Percentiles rank a stretch among this genome's conserved stretches.
Conservation (phyloP, 257 asterid genomes). For the Thymus quinquecostatus region DNA sequence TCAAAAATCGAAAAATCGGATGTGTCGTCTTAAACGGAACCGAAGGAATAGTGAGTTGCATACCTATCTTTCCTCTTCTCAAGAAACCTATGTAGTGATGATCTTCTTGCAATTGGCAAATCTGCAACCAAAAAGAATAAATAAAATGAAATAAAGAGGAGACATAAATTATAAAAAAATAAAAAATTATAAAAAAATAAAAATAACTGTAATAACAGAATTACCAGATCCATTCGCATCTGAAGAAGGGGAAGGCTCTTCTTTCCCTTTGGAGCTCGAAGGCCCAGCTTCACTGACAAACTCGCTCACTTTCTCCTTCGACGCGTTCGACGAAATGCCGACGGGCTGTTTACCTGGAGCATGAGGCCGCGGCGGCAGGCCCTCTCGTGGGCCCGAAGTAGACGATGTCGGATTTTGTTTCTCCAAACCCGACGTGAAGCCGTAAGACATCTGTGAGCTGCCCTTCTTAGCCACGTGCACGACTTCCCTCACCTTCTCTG, state of each 20-base stretch:
- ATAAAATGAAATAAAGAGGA: neutral
- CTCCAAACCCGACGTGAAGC: constrained; percentile 35
- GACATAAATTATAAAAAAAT: no score
- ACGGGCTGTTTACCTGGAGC: constrained; percentile 28
- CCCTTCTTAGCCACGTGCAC: constrained; percentile 55
- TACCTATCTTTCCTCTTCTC: constrained; percentile 78
- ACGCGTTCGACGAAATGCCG: constrained; percentile 40
- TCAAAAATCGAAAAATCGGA: no score
- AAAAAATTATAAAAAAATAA: no score
- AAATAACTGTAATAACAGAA: neutral
- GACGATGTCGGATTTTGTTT: constrained; percentile 23
- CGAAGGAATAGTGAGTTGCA: neutral
- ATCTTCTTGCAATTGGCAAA: constrained; percentile 87
- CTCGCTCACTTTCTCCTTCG: constrained; percentile 24
- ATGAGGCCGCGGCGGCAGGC: constrained; percentile 43
- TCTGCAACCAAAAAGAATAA: constrained; percentile 37
- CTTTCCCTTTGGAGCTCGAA: constrained; percentile 27
- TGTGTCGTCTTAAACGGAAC: no score
- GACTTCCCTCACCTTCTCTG: constrained; percentile 57
- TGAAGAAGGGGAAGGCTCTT: constrained; percentile 24
- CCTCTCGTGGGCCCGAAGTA: constrained; percentile 22
- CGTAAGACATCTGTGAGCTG: constrained; percentile 45
- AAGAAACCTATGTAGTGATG: constrained; percentile 63
- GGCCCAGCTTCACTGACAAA: constrained; percentile 27
- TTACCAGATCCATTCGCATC: constrained; percentile 56